phyloP scores from a whole-genome alignment of 768 basidiomycete species.

The Suillus occidentalis region DNA sequence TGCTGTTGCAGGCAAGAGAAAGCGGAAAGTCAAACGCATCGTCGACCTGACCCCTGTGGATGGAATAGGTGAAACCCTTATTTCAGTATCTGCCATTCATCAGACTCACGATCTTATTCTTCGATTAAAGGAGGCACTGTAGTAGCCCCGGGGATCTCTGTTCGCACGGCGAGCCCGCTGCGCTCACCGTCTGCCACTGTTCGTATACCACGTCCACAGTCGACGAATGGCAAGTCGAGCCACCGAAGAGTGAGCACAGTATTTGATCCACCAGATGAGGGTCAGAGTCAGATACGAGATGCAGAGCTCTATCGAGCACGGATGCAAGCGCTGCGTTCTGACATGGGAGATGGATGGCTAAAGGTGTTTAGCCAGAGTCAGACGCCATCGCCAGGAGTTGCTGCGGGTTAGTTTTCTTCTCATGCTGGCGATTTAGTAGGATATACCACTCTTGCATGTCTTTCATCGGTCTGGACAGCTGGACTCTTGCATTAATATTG shows the following conservation, averaged over 20 bases:
- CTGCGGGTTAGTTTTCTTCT: conserved; percentile 11
- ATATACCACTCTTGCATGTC: conserved; percentile 3
- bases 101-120: conserved; percentile 27
- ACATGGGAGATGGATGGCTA: conserved; percentile 90
- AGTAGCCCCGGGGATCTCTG: neutral
- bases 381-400: conserved; percentile 12
- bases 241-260: conserved; percentile 35
- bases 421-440: neutral
- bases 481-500: conserved; percentile 1
- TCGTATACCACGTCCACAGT: conserved; percentile 17
- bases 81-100: conserved; percentile 21
- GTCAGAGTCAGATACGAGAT: conserved; percentile 38
- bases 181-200: conserved; percentile 21
- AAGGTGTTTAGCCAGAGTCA: conserved; percentile 78
- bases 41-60: conserved; percentile 67
- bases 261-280: conserved; percentile 43
- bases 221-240: conserved; percentile 8
- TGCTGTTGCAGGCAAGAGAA: conserved; percentile 43
- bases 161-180: neutral
- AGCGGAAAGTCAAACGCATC: conserved; percentile 71
- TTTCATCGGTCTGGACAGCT: neutral
- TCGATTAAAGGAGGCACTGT: neutral
- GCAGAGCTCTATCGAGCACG: conserved; percentile 73
- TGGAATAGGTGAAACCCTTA: conserved; percentile 36
- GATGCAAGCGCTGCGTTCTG: conserved; percentile 80